Evolutionary conservation across 768 basidiomycete species (phyloP), one percentile per base, ranked within the genome.

Genomic region (Naganishia friedmannii): DNA sequence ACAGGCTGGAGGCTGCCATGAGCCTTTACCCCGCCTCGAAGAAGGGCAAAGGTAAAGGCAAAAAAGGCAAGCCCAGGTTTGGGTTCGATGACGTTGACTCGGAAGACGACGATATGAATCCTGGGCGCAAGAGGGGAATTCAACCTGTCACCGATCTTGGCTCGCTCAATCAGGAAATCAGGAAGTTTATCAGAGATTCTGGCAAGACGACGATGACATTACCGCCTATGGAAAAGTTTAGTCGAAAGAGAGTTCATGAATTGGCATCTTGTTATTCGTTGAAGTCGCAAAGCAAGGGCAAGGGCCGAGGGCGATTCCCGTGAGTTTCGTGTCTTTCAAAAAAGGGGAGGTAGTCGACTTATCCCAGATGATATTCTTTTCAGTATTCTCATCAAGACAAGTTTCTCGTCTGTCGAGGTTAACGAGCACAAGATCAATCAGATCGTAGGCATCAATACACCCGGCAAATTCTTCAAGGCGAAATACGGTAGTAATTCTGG

Each of bases 221-320:
- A 0, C 93, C 93, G 1, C 90, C 94, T 10, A 88, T 90, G 83
- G 84, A 86, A 70, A 91, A 89, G 82, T 83, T 83, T 69, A 86
- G 86, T 72, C 84, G 94, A 73, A 88, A 87, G 82, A 82, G 82
- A 53, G 85, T 93, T 0, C 94, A 98, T 76, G 86, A 91, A 76
- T 81, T 96, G 76, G 92, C 92, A n/a, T 66, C 76, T 10, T 87
- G 86, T 69, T 96, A 95, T 78, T 86, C 85, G 23, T 70, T 98
- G 80, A 89, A 88, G 82, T 92, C 78, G 72, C 74, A 85, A 72
- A 93, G 91, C 77, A 87, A 88, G 69, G 92, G 92, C 0, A 80
- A 83, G 1, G 93, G 88, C 0, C 79, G 81, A n/a, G 77, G 75
- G 54, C 83, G 94, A 73, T 94, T 92, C 82, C 91, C 89, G 81